These are phyloP conservation scores for Globisporangium middletonii DNA, from an alignment of 352 stramenopile species.

Conservation along the genomic window DNA sequence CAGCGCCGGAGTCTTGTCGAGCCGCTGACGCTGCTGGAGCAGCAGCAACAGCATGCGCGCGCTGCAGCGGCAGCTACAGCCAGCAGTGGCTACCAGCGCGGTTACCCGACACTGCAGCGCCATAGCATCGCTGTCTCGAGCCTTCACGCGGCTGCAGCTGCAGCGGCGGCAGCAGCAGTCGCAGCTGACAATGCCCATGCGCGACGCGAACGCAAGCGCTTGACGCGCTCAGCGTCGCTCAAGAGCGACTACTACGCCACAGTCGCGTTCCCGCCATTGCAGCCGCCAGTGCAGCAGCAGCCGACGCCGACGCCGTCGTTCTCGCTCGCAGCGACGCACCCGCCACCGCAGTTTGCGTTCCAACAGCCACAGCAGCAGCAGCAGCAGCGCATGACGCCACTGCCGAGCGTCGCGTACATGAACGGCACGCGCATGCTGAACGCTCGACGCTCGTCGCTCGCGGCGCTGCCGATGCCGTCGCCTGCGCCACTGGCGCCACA, in stretches of 20 bases:
- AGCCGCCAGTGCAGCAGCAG: conserved; percentile 21
- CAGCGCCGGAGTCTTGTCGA: conserved; percentile 16
- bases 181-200: conserved; percentile 28
- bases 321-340: conserved; percentile 14
- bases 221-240: conserved; percentile 65
- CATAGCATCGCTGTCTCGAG: conserved; percentile 13
- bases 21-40: conserved; percentile 12
- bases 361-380: conserved; percentile 12
- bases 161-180: background rate
- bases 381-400: conserved; percentile 26
- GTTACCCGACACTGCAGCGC: conserved; percentile 17
- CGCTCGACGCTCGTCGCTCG: conserved; percentile 38
- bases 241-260: conserved; percentile 72
- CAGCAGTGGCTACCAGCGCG: background rate
- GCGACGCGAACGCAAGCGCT: conserved; percentile 54
- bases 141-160: conserved; percentile 6
- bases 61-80: background rate
- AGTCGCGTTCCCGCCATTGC: conserved; percentile 27
- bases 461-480: conserved; percentile 42
- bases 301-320: background rate
- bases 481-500: conserved; percentile 16
- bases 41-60: conserved; percentile 1
- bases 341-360: conserved; percentile 12
- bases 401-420: conserved; percentile 29
- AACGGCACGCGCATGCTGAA: conserved; percentile 25